A percentile compares a stretch with the other conserved stretches of the same genome.
Conservation (phyloP, 2,329 filamentous ascomycete species). For the Neonectria hederae region DNA sequence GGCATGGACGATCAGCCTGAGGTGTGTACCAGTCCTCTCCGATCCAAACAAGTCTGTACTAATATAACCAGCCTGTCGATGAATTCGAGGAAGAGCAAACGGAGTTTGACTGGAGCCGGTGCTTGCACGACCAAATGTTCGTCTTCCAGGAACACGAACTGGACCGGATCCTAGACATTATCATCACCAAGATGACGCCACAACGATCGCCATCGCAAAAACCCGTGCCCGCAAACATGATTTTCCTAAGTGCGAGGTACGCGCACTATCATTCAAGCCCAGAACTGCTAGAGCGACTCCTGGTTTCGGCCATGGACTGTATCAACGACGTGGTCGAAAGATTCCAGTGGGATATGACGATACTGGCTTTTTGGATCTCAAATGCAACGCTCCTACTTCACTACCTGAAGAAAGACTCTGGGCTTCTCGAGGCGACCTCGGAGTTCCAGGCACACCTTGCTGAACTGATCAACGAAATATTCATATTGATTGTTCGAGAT, state of each 20-base stretch:
- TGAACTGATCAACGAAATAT: slow-evolving; percentile 97
- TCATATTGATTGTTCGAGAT: slow-evolving; percentile 95
- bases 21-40: slow-evolving; percentile 57
- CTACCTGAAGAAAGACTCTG: slow-evolving; percentile 93
- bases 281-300: slow-evolving; percentile 82
- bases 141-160: slow-evolving; percentile 97
- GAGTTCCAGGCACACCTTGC: slow-evolving; percentile 94
- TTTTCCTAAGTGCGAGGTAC: slow-evolving; percentile 94
- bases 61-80: slow-evolving; percentile 66
- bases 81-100: slow-evolving; percentile 89
- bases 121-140: slow-evolving; percentile 98
- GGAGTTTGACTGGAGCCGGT: slow-evolving; percentile 95
- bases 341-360: slow-evolving; percentile 99
- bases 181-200: slow-evolving; percentile 98
- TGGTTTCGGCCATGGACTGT: slow-evolving; percentile 90
- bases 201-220: slow-evolving; percentile 97
- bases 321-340: slow-evolving; percentile 97
- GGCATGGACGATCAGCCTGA: slow-evolving; percentile 96
- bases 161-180: slow-evolving; percentile 89
- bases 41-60: slow-evolving; percentile 1
- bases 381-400: slow-evolving; percentile 95
- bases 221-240: slow-evolving; percentile 94
- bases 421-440: slow-evolving; percentile 80
- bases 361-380: slow-evolving; percentile 98
- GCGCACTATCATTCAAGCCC: slow-evolving; percentile 94